phyloP scores from a whole-genome alignment of 352 stramenopile genomes.

The Globisporangium ultimum region DNA sequence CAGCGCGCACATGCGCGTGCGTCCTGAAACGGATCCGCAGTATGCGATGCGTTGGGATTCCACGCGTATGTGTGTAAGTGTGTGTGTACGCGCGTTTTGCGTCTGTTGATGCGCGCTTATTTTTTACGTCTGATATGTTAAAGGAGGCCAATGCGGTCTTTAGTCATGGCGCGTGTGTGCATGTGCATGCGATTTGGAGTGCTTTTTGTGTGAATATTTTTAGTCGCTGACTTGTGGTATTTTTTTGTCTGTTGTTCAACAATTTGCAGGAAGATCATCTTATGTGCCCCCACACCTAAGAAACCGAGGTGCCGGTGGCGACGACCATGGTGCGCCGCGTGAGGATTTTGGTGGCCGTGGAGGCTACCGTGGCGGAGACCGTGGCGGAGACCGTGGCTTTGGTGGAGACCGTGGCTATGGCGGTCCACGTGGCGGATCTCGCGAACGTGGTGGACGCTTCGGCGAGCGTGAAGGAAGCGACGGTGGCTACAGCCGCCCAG shows the following conservation, averaged over 20 bases:
- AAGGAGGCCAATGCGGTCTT: no score
- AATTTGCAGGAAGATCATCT: conserved; percentile 50
- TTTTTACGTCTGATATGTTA: no score
- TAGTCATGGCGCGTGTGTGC: neutral
- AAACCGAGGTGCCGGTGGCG: conserved; percentile 32
- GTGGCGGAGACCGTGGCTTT: conserved; percentile 28
- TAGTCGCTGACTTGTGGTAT: neutral
- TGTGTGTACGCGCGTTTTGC: no score
- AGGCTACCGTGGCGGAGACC: conserved; percentile 23
- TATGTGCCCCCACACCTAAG: conserved; percentile 79
- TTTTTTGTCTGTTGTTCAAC: neutral
- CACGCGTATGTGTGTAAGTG: no score
- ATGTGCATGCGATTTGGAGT: neutral
- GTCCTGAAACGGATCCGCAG: no score
- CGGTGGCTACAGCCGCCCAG: conserved; percentile 24
- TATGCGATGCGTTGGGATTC: no score
- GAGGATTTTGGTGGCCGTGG: conserved; percentile 21
- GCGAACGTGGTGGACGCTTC: conserved; percentile 25
- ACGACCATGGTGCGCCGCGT: conserved; percentile 18
- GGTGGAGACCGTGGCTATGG: conserved; percentile 22
- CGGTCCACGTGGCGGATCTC: conserved; percentile 24
- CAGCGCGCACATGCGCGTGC: no score
- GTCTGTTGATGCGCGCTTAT: no score
- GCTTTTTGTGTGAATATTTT: conserved; percentile 1
- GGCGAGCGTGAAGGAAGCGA: conserved; percentile 22